These are phyloP conservation scores for Amanita muscaria DNA, from an alignment of 768 basidiomycete genomes.

Conservation along the genomic window DNA sequence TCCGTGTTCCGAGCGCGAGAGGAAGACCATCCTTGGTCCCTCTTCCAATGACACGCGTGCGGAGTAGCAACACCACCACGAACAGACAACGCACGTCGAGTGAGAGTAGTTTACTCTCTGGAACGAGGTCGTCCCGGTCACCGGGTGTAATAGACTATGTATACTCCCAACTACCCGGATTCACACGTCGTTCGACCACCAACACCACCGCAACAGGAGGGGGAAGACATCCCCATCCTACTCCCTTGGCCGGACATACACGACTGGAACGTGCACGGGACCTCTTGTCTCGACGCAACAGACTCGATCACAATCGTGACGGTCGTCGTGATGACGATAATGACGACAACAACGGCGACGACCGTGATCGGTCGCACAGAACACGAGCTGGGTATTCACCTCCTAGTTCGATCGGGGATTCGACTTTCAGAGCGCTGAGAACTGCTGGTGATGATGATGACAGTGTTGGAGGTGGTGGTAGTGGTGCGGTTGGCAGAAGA, in stretches of 20 bases:
- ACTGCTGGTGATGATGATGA: conserved; percentile 16
- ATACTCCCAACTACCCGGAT: conserved; percentile 8
- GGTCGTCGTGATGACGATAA: background rate
- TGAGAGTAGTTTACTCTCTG: conserved; percentile 8
- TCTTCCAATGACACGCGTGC: conserved; percentile 7
- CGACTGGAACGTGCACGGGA: conserved; percentile 4
- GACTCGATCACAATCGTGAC: background rate
- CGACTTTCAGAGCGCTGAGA: conserved; percentile 34
- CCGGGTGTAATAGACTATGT: conserved; percentile 6
- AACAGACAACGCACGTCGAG: background rate
- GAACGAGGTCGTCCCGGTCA: conserved; percentile 1
- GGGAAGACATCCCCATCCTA: no score
- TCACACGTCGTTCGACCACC: background rate
- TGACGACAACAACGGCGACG: background rate
- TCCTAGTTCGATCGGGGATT: conserved; percentile 34
- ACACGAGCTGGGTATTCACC: conserved; percentile 25
- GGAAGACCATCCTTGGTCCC: conserved; percentile 10
- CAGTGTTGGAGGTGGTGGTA: no score
- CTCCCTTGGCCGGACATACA: no score
- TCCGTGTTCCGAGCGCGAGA: conserved; percentile 47
- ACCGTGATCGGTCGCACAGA: background rate
- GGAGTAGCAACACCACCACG: background rate
- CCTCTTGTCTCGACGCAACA: background rate
- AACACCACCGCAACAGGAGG: conserved; percentile 5
- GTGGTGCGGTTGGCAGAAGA: conserved; percentile 11